Percentiles rank a stretch among this genome's conserved stretches.
Conservation (phyloP, 2,329 filamentous ascomycete species). For the Ramularia collo-cygni region DNA sequence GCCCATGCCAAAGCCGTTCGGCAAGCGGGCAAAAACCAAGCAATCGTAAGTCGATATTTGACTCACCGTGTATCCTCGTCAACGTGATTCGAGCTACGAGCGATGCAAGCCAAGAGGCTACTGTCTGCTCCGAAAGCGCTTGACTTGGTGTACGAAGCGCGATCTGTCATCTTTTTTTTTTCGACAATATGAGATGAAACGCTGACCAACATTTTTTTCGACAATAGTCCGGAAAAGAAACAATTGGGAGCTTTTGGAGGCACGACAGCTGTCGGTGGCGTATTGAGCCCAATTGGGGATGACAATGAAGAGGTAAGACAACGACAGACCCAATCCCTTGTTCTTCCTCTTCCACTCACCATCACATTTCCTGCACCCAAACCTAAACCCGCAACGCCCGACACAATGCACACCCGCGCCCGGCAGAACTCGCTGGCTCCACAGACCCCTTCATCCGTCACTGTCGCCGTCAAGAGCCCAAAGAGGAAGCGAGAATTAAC, state of each 20-base stretch:
- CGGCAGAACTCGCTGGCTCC: no score
- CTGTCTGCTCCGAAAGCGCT: no score
- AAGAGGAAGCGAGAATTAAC: background rate
- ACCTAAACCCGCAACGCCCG: constrained; percentile 8
- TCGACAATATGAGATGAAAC: constrained; percentile 1
- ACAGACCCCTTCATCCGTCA: no score
- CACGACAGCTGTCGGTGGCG: constrained; percentile 58
- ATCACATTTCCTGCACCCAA: constrained; percentile 14
- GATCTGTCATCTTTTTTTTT: no score
- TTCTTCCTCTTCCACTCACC: constrained; percentile 34
- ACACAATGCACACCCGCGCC: constrained; percentile 26
- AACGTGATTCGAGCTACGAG: background rate
- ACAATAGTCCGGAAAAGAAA: constrained; percentile 65
- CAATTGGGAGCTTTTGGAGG: constrained; percentile 62
- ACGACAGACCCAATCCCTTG: constrained; percentile 25
- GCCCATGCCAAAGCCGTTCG: constrained; percentile 20
- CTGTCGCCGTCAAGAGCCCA: no score
- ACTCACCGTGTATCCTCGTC: constrained; percentile 3
- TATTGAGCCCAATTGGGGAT: constrained; percentile 53
- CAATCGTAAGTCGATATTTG: constrained; percentile 30
- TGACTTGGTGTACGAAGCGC: no score
- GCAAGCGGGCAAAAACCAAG: constrained; percentile 34
- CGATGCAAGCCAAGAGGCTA: no score
- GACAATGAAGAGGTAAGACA: constrained; percentile 49
- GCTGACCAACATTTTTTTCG: no score